These are phyloP conservation scores for Phyllosticta citribraziliensis DNA, from an alignment of 2,329 filamentous ascomycete species.

Conservation along the genomic window DNA sequence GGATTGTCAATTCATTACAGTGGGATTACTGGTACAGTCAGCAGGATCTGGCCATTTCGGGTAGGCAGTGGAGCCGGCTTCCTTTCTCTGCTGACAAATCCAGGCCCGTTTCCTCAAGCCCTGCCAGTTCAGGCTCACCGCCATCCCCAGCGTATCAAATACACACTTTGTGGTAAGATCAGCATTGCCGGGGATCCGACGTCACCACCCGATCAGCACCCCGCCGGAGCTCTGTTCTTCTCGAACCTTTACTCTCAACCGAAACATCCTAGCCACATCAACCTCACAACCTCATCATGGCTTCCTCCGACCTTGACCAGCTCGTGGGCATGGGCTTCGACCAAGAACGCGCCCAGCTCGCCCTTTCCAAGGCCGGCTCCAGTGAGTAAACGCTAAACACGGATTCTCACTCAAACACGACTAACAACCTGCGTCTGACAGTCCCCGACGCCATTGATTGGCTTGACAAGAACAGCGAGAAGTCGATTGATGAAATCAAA, in stretches of 20 bases:
- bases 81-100: too few species aligned
- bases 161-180: too few species aligned
- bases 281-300: conserved; percentile 23
- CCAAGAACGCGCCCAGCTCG: conserved; percentile 67
- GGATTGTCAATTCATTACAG: too few species aligned
- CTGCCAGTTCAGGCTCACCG: too few species aligned
- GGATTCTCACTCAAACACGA: not conserved
- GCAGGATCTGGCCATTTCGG: too few species aligned
- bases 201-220: not conserved
- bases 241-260: not conserved
- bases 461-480: conserved; percentile 88
- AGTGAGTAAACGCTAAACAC: conserved; percentile 45
- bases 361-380: conserved; percentile 72
- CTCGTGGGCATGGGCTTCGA: conserved; percentile 70
- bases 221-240: not conserved
- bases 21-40: too few species aligned
- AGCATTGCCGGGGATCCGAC: not conserved
- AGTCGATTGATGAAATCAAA: conserved; percentile 71
- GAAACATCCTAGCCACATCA: not conserved
- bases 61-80: too few species aligned
- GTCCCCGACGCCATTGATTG: conserved; percentile 88
- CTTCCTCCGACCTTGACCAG: conserved; percentile 46
- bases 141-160: too few species aligned
- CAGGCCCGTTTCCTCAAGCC: too few species aligned
- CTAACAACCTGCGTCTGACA: conserved; percentile 25